A percentile compares a stretch with the other conserved stretches of the same genome.
These are phyloP conservation scores for Mortierella sp. DNA, from an alignment of 371 early-diverging fungal species.

Conservation along the genomic window DNA sequence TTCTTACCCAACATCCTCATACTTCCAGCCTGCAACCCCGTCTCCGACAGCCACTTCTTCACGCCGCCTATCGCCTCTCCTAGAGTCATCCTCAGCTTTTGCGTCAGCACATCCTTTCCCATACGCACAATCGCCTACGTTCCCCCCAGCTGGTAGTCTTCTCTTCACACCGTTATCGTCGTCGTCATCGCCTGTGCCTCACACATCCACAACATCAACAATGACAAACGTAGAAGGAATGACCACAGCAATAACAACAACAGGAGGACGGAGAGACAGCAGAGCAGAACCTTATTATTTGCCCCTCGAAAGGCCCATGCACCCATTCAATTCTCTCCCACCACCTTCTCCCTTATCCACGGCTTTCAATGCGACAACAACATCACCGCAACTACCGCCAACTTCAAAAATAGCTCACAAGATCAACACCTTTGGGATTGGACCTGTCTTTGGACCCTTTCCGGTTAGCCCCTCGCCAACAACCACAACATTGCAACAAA, in stretches of 20 bases:
- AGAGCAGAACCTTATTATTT: constrained; percentile 6
- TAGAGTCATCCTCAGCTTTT: background rate
- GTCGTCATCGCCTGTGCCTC: background rate
- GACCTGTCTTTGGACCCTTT: constrained; percentile 2
- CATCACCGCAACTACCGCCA: background rate
- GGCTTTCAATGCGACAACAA: background rate
- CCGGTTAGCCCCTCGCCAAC: background rate
- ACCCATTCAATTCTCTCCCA: constrained; percentile 7
- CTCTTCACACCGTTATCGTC: background rate
- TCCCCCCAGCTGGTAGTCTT: background rate
- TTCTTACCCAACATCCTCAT: background rate
- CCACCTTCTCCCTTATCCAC: background rate
- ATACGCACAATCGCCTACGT: background rate
- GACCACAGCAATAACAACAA: background rate
- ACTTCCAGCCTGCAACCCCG: background rate
- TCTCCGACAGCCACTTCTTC: background rate
- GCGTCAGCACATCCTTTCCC: background rate
- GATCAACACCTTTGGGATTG: constrained; percentile 11
- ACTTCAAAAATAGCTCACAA: background rate
- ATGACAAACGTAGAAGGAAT: background rate
- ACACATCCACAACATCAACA: background rate
- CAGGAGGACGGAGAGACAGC: background rate
- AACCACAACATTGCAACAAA: background rate
- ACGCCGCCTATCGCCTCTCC: constrained; percentile 10
- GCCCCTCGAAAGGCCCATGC: constrained; percentile 8